Percentiles rank a stretch among this genome's conserved stretches.
Conservation (phyloP, 1,284 basidiomycete species). For the Xerocomus nothofagi region DNA sequence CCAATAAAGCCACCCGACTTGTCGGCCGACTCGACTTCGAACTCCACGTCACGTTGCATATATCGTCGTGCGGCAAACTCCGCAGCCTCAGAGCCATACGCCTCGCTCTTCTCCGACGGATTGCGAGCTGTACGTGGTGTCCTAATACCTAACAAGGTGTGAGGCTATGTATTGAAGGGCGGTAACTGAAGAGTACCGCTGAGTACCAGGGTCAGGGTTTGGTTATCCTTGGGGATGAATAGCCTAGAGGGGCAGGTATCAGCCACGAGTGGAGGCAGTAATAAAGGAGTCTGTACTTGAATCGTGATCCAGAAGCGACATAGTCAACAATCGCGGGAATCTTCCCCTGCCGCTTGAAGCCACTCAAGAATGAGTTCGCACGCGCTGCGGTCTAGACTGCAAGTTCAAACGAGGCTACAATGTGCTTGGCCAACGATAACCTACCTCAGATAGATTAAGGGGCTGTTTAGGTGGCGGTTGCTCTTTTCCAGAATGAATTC, state of each 20-base stretch:
- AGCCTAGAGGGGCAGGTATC: conserved; percentile 48
- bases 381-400: conserved; percentile 60
- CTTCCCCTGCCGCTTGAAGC: conserved; percentile 88
- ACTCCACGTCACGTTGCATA: conserved; percentile 95
- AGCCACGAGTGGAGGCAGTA: conserved; percentile 1
- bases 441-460: conserved; percentile 84
- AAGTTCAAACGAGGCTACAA: conserved; percentile 6
- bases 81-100: conserved; percentile 81
- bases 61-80: conserved; percentile 80
- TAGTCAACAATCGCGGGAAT: conserved; percentile 90
- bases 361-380: conserved; percentile 83
- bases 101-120: conserved; percentile 84
- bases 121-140: conserved; percentile 82
- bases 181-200: conserved; percentile 55
- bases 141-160: conserved; percentile 61
- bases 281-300: conserved; percentile 60
- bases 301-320: conserved; percentile 89
- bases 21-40: conserved; percentile 87
- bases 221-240: conserved; percentile 88
- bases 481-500: conserved; percentile 94
- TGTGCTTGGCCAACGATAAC: neutral
- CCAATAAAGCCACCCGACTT: conserved; percentile 98
- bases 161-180: conserved; percentile 6
- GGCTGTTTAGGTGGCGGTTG: conserved; percentile 68
- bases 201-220: conserved; percentile 86